A percentile compares a stretch with the other conserved stretches of the same genome.
These are phyloP conservation scores for Colletotrichum echinochloae DNA, from an alignment of 2,329 filamentous ascomycete genomes.

Conservation along the genomic window DNA sequence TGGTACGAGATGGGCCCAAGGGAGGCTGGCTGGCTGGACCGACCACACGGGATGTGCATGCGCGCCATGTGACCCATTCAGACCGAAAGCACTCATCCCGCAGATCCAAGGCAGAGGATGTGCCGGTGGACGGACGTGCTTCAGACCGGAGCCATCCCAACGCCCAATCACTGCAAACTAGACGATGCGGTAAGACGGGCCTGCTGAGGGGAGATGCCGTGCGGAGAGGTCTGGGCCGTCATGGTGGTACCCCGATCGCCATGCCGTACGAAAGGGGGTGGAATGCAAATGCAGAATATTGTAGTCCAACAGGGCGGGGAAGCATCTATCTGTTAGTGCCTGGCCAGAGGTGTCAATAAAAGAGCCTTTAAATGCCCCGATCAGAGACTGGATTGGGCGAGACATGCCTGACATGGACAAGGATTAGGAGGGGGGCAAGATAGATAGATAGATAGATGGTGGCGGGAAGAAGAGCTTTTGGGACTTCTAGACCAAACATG, in stretches of 20 bases:
- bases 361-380: background rate
- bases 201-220: slow-evolving; percentile 4
- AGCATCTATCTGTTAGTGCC: background rate
- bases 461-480: background rate
- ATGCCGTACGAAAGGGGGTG: background rate
- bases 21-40: slow-evolving; percentile 25
- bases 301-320: no score
- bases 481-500: background rate
- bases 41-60: background rate
- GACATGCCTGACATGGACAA: slow-evolving; percentile 4
- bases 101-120: slow-evolving; percentile 30
- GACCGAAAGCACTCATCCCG: slow-evolving; percentile 31
- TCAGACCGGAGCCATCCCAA: slow-evolving; percentile 15
- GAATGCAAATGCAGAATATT: background rate
- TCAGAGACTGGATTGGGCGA: slow-evolving; percentile 1
- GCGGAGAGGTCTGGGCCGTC: slow-evolving; percentile 3
- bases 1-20: background rate
- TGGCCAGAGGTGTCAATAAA: background rate
- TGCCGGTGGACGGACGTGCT: slow-evolving; percentile 35
- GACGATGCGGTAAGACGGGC: slow-evolving; percentile 26
- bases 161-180: slow-evolving; percentile 28
- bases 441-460: no score
- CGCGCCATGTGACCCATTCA: slow-evolving; percentile 29
- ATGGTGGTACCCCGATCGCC: background rate
- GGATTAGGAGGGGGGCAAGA: background rate